Percentiles rank a stretch among this genome's conserved stretches.
Conservation (phyloP, 2,329 filamentous ascomycete species). For the Aspergillus sp. region DNA sequence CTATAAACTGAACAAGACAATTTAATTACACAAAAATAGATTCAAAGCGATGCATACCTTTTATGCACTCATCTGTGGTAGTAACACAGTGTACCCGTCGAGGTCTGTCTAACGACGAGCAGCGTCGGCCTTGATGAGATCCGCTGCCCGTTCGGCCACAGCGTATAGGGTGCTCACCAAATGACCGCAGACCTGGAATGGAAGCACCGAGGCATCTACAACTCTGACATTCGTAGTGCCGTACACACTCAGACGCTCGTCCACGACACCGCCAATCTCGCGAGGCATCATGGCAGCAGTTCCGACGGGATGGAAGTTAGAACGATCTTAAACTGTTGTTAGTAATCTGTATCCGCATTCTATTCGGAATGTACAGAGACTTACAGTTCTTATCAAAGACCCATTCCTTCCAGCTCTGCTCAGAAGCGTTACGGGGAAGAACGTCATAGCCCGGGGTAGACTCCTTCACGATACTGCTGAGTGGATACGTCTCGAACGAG, state of each 20-base stretch:
- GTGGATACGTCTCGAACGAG: slow-evolving; percentile 17
- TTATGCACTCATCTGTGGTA: no score
- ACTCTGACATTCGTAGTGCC: slow-evolving; percentile 34
- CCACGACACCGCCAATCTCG: slow-evolving; percentile 32
- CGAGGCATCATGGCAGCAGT: slow-evolving; percentile 33
- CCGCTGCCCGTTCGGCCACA: slow-evolving; percentile 28
- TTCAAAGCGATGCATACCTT: not conserved
- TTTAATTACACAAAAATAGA: not conserved
- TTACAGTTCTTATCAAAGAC: slow-evolving; percentile 22
- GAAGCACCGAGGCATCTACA: slow-evolving; percentile 32
- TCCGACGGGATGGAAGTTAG: slow-evolving; percentile 31
- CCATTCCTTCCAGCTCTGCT: slow-evolving; percentile 23
- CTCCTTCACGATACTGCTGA: slow-evolving; percentile 23
- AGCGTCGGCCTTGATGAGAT: slow-evolving; percentile 26
- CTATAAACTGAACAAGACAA: no score
- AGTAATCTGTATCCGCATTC: not conserved
- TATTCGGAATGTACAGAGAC: not conserved
- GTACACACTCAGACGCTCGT: slow-evolving; percentile 27
- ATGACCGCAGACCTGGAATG: slow-evolving; percentile 30
- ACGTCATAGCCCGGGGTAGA: slow-evolving; percentile 18
- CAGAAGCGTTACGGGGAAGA: slow-evolving; percentile 19
- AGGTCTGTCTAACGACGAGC: not conserved
- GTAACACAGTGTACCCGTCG: no score
- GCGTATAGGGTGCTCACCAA: slow-evolving; percentile 30
- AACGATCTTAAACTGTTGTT: slow-evolving; percentile 17